Conservation (phyloP, 805 yeast species). For the Candida takata region DNA sequence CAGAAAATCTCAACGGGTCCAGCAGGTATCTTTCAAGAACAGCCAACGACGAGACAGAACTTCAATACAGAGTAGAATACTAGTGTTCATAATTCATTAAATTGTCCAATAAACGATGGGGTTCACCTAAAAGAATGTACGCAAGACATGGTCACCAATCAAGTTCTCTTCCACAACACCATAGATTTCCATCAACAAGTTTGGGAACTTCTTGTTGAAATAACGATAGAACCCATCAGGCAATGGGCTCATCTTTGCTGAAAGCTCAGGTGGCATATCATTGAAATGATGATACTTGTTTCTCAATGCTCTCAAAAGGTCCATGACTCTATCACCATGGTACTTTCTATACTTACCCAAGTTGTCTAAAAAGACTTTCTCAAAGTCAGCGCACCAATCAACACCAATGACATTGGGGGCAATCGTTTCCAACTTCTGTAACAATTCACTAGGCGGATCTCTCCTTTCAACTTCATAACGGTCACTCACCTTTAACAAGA, state of each 20-base stretch:
- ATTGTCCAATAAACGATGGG: not conserved
- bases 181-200: conserved; percentile 68
- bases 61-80: no score
- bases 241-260: conserved; percentile 61
- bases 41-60: no score
- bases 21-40: no score
- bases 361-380: conserved; percentile 66
- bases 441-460: conserved; percentile 64
- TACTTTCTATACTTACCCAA: conserved; percentile 90
- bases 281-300: conserved; percentile 93
- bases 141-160: conserved; percentile 56
- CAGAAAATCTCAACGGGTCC: no score
- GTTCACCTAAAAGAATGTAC: conserved; percentile 31
- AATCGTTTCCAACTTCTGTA: conserved; percentile 46
- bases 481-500: conserved; percentile 82
- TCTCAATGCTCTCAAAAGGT: conserved; percentile 79
- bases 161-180: conserved; percentile 50
- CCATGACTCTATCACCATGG: conserved; percentile 71
- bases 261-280: conserved; percentile 70
- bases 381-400: conserved; percentile 78
- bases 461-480: conserved; percentile 79
- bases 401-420: conserved; percentile 46
- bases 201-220: conserved; percentile 72
- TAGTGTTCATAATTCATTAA: no score
- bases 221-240: conserved; percentile 82